phyloP scores from a whole-genome alignment of 352 stramenopile species.

The Globisporangium radiosum region DNA sequence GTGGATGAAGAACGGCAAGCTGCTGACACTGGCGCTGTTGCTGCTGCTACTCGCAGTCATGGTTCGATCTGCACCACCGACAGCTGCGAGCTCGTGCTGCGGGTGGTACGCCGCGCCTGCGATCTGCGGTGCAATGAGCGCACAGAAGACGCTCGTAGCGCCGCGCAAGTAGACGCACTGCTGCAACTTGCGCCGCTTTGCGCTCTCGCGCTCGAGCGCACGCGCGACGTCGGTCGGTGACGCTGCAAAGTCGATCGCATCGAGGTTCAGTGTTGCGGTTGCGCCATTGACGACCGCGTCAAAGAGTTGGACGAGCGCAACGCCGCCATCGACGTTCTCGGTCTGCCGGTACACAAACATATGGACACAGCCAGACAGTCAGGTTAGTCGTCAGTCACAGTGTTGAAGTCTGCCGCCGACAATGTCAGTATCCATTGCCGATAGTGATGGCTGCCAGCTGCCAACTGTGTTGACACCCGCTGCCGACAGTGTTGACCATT shows the following conservation, averaged over 20 bases:
- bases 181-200: constrained; percentile 34
- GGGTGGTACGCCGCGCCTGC: constrained; percentile 37
- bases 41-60: background rate
- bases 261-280: constrained; percentile 37
- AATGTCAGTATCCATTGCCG: too few relatives aligned
- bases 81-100: background rate
- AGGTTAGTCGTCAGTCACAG: background rate
- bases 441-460: too few relatives aligned
- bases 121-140: constrained; percentile 37
- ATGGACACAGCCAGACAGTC: background rate
- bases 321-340: constrained; percentile 40
- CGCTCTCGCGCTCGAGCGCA: constrained; percentile 22
- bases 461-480: too few relatives aligned
- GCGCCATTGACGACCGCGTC: constrained; percentile 32
- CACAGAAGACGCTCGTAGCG: constrained; percentile 33
- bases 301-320: constrained; percentile 44
- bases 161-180: constrained; percentile 57
- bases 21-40: background rate
- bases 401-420: too few relatives aligned
- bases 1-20: constrained; percentile 7
- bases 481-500: too few relatives aligned
- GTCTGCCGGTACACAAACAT: constrained; percentile 23
- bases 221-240: constrained; percentile 24
- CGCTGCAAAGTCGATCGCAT: constrained; percentile 36
- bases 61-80: background rate